A percentile compares a stretch with the other conserved stretches of the same genome.
These are phyloP conservation scores for Populus alba DNA, from an alignment of 345 rosid species.

Conservation along the genomic window DNA sequence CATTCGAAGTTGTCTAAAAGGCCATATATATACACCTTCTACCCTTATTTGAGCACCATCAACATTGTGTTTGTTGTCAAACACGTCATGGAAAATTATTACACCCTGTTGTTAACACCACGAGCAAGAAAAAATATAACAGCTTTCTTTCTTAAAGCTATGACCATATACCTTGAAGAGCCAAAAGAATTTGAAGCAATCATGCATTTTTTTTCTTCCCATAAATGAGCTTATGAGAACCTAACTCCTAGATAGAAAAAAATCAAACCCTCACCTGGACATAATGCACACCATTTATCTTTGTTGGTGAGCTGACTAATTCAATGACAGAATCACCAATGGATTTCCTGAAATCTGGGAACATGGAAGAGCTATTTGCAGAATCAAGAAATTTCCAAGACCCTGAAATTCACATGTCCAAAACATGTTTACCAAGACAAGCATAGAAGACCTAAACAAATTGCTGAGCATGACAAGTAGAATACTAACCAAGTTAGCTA, in stretches of 20 bases:
- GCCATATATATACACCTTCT: slow-evolving; percentile 99
- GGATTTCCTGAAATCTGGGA: slow-evolving; percentile 74
- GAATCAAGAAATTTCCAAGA: slow-evolving; percentile 81
- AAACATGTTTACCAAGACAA: slow-evolving; percentile 4
- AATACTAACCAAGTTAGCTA: neutral
- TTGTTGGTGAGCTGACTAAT: slow-evolving; percentile 79
- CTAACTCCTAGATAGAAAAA: neutral
- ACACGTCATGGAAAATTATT: slow-evolving; percentile 91
- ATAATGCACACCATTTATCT: slow-evolving; percentile 90
- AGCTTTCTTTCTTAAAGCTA: neutral
- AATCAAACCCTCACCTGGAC: slow-evolving; percentile 59
- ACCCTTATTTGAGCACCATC: slow-evolving; percentile 92
- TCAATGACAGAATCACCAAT: slow-evolving; percentile 78
- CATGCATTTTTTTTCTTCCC: neutral
- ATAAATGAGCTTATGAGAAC: neutral
- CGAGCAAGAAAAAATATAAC: slow-evolving; percentile 4
- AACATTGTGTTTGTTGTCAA: slow-evolving; percentile 81
- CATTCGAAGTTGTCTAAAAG: slow-evolving; percentile 96
- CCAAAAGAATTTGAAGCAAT: neutral
- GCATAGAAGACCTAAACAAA: slow-evolving; percentile 8
- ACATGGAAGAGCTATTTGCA: slow-evolving; percentile 72
- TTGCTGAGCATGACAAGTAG: neutral
- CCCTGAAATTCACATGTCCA: slow-evolving; percentile 49
- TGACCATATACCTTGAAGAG: neutral
- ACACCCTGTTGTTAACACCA: slow-evolving; percentile 63